Evolutionary conservation across 805 yeast genomes (phyloP), one percentile per base, ranked within the genome.

Genomic region (Yarrowia sp.): DNA sequence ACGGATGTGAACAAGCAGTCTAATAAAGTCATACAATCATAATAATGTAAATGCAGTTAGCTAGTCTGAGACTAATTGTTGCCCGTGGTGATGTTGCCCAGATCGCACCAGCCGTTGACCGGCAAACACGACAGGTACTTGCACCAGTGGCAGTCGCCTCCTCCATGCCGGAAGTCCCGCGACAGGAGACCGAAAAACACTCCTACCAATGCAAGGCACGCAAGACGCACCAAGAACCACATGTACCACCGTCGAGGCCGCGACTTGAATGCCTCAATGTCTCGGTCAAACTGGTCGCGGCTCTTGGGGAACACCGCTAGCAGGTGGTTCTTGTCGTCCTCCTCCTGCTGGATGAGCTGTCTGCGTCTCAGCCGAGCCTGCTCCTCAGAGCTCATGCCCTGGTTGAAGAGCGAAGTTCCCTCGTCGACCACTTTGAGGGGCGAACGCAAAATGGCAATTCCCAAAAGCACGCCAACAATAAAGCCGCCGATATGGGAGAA

Each of bases 401-500:
- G 39, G 24, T 32, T 32, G 18, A 41, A 42, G 21, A 58, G 29
- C 10, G 53, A 42, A 3, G 42, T 21, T 8, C 62, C 62, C 4
- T 58, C 62, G 63, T 31, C 49, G 2, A 68, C 64, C 24, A 72
- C 53, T 31, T 63, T 63, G 16, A 76, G 73, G 1, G 92, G 92
- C 64, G 84, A 85, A 38, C 82, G 77, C 38, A 87, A 68, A 10
- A 85, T 65, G 1, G 79, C 72, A 0, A 84, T 67, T 0, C 86
- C 82, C 32, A 78, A 66, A 25, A 82, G 69, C 0, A 84, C 36
- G 0, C 92, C 92, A 72, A 83, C 74, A 22, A 84, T 80, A 72
- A 86, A 85, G 6, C 92, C 92, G 10, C 92, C 92, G 66, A 87
- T 81, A 70, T 87, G 91, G 42, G 87, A 79, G 68, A 87, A 87